phyloP scores from a whole-genome alignment of 2,329 filamentous ascomycete species.

The Paecilomyces fulvus region DNA sequence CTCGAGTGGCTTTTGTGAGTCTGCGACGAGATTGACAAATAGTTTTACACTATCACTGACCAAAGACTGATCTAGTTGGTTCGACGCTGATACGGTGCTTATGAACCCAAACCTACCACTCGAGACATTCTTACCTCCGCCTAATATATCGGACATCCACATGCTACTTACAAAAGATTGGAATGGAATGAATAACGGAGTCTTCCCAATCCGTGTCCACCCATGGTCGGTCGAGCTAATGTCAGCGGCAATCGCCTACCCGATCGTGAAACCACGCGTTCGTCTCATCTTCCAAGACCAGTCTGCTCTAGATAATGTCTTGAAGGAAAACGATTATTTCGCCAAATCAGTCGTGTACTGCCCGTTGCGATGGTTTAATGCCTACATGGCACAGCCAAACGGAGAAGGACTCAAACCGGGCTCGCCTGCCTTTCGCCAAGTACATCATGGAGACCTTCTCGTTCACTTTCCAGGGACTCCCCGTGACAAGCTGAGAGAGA shows the following conservation, averaged over 20 bases:
- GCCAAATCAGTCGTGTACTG: constrained; percentile 8
- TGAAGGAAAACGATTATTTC: constrained; percentile 11
- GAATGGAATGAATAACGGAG: constrained; percentile 26
- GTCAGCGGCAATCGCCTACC: constrained; percentile 18
- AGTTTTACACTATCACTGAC: no score
- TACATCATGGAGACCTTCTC: constrained; percentile 9
- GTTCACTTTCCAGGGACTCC: constrained; percentile 11
- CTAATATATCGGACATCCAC: constrained; percentile 19
- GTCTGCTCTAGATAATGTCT: constrained; percentile 3
- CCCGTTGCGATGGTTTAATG: constrained; percentile 12
- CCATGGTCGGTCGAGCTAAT: constrained; percentile 25
- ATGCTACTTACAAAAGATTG: constrained; percentile 22
- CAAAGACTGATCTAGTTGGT: constrained; percentile 15
- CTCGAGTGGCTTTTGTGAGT: constrained; percentile 26
- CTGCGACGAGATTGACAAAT: no score
- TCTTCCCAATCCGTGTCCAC: constrained; percentile 26
- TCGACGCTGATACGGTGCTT: constrained; percentile 25
- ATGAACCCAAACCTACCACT: constrained; percentile 26
- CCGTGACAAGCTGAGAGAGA: not conserved
- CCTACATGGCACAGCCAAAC: constrained; percentile 7
- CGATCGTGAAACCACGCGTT: constrained; percentile 12
- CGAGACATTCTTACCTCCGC: constrained; percentile 25
- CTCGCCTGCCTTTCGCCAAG: constrained; percentile 3
- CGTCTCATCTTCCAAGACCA: constrained; percentile 14
- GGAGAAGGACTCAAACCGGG: constrained; percentile 1